These are phyloP conservation scores for Candida ortonii DNA, from an alignment of 805 yeast species.

Conservation along the genomic window DNA sequence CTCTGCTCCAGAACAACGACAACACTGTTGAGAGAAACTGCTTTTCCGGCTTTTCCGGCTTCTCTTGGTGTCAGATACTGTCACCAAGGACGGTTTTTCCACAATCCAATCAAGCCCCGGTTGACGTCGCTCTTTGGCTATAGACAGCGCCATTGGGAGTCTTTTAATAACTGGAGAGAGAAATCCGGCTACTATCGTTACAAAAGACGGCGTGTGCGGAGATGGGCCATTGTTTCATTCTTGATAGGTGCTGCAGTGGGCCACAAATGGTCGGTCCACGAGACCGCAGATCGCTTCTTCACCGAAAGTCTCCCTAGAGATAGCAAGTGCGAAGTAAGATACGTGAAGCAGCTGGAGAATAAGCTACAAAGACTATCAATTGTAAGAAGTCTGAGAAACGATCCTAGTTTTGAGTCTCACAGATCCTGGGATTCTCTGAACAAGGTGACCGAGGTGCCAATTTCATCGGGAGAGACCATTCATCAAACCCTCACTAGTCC, in stretches of 20 bases:
- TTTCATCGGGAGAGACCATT: constrained; percentile 31
- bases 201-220: no score
- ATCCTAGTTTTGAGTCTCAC: constrained; percentile 36
- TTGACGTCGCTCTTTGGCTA: no score
- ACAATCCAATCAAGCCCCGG: no score
- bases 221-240: constrained; percentile 21
- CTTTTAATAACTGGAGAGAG: no score
- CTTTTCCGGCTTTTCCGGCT: no score
- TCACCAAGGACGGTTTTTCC: no score
- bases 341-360: constrained; percentile 39
- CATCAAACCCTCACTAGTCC: constrained; percentile 61
- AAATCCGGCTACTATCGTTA: no score
- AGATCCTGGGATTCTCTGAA: constrained; percentile 47
- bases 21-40: no score
- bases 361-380: constrained; percentile 49
- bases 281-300: constrained; percentile 21
- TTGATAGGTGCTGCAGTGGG: constrained; percentile 26
- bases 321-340: constrained; percentile 22
- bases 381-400: constrained; percentile 43
- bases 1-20: no score
- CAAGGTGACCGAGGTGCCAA: constrained; percentile 33
- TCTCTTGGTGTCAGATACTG: no score
- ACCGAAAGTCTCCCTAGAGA: constrained; percentile 22
- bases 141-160: no score
- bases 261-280: constrained; percentile 29